phyloP scores from a whole-genome alignment of 441 rosid species.

The Pelargonium australe region DNA sequence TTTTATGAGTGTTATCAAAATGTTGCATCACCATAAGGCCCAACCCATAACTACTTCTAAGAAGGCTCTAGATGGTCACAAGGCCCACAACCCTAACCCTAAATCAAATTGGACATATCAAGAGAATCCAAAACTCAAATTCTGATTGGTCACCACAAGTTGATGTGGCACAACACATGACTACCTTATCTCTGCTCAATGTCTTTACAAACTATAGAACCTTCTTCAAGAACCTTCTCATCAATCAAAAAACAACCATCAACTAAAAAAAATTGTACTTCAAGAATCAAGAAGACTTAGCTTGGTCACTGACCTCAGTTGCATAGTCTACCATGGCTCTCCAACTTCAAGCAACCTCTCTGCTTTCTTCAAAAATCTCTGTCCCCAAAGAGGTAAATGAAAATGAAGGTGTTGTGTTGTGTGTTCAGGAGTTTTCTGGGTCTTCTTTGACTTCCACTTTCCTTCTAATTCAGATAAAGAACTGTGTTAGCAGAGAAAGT shows the following conservation, averaged over 20 bases:
- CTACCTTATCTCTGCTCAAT: conserved; percentile 11
- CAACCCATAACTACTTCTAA: not conserved
- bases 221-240: conserved; percentile 1
- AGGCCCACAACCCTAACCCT: too few species aligned
- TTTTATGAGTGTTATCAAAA: too few species aligned
- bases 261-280: not conserved
- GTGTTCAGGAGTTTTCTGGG: not conserved
- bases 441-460: not conserved
- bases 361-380: conserved; percentile 44
- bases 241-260: not conserved
- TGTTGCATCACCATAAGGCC: not conserved
- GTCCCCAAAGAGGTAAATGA: conserved; percentile 42
- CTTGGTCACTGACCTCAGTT: not conserved
- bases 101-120: not conserved
- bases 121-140: conserved; percentile 30
- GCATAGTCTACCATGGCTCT: conserved; percentile 37
- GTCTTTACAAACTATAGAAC: not conserved
- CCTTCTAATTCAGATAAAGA: not conserved
- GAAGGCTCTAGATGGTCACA: not conserved
- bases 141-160: conserved; percentile 36
- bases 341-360: conserved; percentile 34
- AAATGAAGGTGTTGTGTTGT: too few species aligned
- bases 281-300: not conserved
- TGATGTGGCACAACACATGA: conserved; percentile 25
- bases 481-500: conserved; percentile 46